Evolutionary conservation across 2,329 filamentous ascomycete genomes (phyloP).

Genomic region (Verticillium klebahnii): DNA sequence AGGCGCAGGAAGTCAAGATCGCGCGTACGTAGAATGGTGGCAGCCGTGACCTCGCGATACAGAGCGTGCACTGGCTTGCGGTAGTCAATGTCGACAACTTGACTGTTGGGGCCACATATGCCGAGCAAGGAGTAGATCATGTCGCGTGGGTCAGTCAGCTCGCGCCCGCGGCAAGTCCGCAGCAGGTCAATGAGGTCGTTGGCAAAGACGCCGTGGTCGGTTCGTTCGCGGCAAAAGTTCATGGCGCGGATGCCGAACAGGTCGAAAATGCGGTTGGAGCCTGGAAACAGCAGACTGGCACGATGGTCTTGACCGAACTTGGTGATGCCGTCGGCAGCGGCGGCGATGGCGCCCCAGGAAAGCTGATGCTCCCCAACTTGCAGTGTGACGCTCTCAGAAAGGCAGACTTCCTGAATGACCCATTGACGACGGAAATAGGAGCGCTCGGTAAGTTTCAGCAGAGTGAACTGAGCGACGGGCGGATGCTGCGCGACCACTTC

Average conservation of each 20-base stretch:
- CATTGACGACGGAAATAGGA: constrained; percentile 19
- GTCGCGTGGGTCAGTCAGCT: neutral
- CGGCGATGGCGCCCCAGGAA: neutral
- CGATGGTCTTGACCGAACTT: neutral
- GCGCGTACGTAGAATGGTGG: neutral
- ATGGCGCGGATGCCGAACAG: neutral
- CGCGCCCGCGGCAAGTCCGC: neutral
- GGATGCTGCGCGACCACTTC: neutral
- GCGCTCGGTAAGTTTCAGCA: neutral
- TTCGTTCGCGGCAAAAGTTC: neutral
- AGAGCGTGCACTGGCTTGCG: neutral
- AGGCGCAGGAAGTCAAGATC: neutral
- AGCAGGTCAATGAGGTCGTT: neutral
- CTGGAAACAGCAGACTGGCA: neutral
- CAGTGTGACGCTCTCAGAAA: constrained; percentile 2
- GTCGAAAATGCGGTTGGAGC: neutral
- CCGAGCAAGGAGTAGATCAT: neutral
- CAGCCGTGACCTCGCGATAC: neutral
- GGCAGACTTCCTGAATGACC: constrained; percentile 19
- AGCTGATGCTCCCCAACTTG: neutral
- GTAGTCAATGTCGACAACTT: neutral
- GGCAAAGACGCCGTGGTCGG: neutral
- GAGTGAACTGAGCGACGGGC: neutral
- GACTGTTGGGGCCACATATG: neutral
- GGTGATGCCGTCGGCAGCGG: neutral